Evolutionary conservation across 108 stramenopile genomes (phyloP), one percentile per base, ranked within the genome.

Genomic region (Skeletonema menzelii): DNA sequence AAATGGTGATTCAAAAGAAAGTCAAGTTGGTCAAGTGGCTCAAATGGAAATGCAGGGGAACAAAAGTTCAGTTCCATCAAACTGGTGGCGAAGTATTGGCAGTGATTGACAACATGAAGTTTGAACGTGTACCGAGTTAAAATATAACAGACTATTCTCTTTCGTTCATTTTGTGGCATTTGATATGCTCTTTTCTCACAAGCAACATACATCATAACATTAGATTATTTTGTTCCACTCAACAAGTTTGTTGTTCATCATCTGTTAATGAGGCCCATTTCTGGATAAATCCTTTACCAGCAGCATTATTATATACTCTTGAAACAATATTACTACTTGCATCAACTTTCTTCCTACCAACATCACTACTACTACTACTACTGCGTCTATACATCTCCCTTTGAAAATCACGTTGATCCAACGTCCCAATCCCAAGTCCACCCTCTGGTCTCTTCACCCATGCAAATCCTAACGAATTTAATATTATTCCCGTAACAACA

Each of bases 21-120:
- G 72, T 56, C 17, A 82, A 72, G 22, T 53, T 82, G 26, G 37
- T 82, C 11, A 82, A 77, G 53, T 82, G 59, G 59, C 76, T 82
- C n/a, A 66, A 67, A 56, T 82, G 80, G 80, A 82, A 67, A 40
- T 72, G 76, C 40, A 76, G 59, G 22, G 75, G 72, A 14, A 73
- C 76, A 12, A 61, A 59, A 24, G 59, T 82, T 17, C 34, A 63
- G 5, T 82, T 82, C 28, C 57, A 72, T 19, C 49, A 66, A 37
- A 61, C n/a, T 37, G 71, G 72, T 20, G 75, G 71, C 13, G 80
- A 40, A 20, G 80, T 77, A 22, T 38, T 82, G 37, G 70, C 75
- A 22, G 22, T 53, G 49, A 20, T 53, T 53, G 49, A 24, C 49
- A 53, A 53, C 17, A 46, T 5, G 8, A n/a, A 53, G 3, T n/a